These are phyloP conservation scores for Filobasidium uniguttulatum DNA, from an alignment of 1,284 basidiomycete species.

Conservation along the genomic window DNA sequence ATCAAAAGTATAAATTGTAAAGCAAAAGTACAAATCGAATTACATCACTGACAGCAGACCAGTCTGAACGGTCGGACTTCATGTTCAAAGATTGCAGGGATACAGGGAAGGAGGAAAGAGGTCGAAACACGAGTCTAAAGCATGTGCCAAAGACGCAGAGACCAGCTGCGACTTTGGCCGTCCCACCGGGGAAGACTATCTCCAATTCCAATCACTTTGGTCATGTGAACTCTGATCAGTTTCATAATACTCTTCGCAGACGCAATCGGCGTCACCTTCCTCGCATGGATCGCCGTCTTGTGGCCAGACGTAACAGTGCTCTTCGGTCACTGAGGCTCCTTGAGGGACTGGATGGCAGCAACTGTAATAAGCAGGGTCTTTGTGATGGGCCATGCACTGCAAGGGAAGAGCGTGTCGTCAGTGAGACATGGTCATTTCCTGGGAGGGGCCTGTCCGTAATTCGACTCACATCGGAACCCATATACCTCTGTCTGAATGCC, in stretches of 20 bases:
- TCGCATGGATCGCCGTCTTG: neutral
- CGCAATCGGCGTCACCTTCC: neutral
- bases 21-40: no score
- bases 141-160: no score
- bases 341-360: neutral
- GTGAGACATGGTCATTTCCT: neutral
- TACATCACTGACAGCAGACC: no score
- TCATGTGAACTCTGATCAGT: no score
- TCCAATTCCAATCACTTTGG: no score
- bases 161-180: no score
- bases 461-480: neutral
- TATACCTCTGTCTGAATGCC: neutral
- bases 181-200: no score
- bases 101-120: no score
- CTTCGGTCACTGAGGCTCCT: neutral
- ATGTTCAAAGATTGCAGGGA: no score
- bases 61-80: no score
- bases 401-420: neutral
- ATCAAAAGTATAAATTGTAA: no score
- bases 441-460: neutral
- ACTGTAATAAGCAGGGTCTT: neutral
- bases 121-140: no score
- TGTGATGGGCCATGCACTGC: neutral
- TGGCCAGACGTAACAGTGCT: neutral
- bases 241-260: constrained; percentile 1